Evolutionary conservation across 352 stramenopile species (phyloP), one percentile per base, ranked within the genome.

Genomic region (Pythium inflatum): DNA sequence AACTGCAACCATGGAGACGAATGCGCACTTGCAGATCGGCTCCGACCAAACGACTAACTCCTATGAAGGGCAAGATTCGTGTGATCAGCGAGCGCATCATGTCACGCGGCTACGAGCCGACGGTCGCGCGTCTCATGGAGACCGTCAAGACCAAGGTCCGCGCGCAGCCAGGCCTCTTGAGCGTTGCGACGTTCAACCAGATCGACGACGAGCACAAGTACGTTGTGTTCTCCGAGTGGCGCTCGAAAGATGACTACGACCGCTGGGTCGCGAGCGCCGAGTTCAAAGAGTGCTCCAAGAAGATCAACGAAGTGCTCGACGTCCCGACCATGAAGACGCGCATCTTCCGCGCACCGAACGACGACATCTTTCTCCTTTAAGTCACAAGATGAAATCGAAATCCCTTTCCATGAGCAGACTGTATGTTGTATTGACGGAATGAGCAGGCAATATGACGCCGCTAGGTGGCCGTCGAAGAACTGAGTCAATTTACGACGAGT

Each of bases 41-140:
- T 33, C 9, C 20, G 4, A 48, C 14, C 48, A 38, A 55, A 8
- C 16, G 7, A 48, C 4, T 18, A n/a, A n/a, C 9, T 43, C 9
- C 36, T 16, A 64, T 46, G 36, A 76, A 70, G 70, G 63, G 63
- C 49, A 71, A 58, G 46, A 77, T 77, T 36, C 69, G 68, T 25
- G 88, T 96, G 54, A 84, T 96, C 55, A 92, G 85, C 31, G 88
- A 96, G 80, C 85, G 88, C 74, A 87, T 96, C 65, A 96, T 96
- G 88, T 91, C 82, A 68, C 88, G 87, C 58, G 88, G 88, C 57
- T 94, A 91, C 77, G 88, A 96, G 71, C 88, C 88, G 31, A 81
- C 85, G 45, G 88, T 96, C 38, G 81, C 79, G 30, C 83, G 83
- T 38, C 87, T 96, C 62, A 96, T 96, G 88, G 88, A 96, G 79